Percentiles rank a stretch among this genome's conserved stretches.
phyloP scores from a whole-genome alignment of 805 yeast genomes.

The Zygoascus ofunaensis region DNA sequence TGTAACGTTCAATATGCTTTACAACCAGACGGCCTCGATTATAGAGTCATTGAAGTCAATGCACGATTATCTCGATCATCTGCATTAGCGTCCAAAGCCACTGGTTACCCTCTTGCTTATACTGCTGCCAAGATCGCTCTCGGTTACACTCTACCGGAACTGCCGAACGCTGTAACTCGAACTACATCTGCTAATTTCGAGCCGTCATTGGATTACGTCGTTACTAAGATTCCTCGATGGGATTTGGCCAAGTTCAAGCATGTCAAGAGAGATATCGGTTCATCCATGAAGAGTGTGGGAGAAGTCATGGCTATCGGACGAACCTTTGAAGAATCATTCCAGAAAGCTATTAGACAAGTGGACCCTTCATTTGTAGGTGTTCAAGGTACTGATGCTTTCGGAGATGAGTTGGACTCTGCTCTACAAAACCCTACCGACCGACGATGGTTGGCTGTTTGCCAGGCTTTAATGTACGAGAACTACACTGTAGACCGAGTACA shows the following conservation, averaged over 20 bases:
- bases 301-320: constrained; percentile 99
- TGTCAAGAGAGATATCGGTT: constrained; percentile 87
- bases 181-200: constrained; percentile 95
- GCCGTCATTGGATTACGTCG: constrained; percentile 94
- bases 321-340: constrained; percentile 94
- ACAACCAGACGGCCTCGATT: constrained; percentile 92
- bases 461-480: constrained; percentile 85
- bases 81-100: constrained; percentile 96
- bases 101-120: constrained; percentile 97
- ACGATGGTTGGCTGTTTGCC: constrained; percentile 97
- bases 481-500: constrained; percentile 89
- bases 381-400: constrained; percentile 62
- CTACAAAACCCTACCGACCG: constrained; percentile 86
- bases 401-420: constrained; percentile 60
- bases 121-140: constrained; percentile 97
- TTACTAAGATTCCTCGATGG: constrained; percentile 97
- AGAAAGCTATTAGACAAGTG: constrained; percentile 93
- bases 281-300: constrained; percentile 97
- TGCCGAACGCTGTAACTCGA: constrained; percentile 93
- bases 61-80: constrained; percentile 96
- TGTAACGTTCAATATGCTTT: constrained; percentile 96
- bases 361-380: constrained; percentile 87
- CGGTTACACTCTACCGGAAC: constrained; percentile 88
- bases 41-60: constrained; percentile 94
- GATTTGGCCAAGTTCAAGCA: constrained; percentile 92